Conservation (phyloP, 179 eudicot species). For the Beta corolliflora region DNA sequence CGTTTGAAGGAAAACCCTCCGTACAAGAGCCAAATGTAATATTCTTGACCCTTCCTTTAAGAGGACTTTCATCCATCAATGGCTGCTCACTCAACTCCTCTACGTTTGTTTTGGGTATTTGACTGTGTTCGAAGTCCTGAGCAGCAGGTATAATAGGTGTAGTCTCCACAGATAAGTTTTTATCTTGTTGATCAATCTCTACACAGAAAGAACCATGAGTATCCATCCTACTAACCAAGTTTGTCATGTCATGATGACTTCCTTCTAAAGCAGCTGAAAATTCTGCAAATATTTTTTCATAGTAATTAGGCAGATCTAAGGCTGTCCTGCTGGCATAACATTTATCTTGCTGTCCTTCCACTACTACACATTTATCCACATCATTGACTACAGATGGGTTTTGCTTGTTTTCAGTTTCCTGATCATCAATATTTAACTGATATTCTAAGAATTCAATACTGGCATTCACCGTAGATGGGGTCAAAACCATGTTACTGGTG, state of each 20-base stretch:
- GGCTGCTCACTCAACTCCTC: constrained; percentile 30
- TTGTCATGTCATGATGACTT: constrained; percentile 21
- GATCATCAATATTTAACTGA: constrained; percentile 27
- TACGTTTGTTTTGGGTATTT: constrained; percentile 26
- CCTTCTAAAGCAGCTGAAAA: constrained; percentile 28
- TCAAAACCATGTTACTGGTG: constrained; percentile 19
- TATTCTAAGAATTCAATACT: constrained; percentile 24
- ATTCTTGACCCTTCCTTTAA: constrained; percentile 26
- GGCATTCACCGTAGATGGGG: constrained; percentile 23
- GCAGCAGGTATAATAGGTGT: constrained; percentile 30
- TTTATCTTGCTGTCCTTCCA: constrained; percentile 20
- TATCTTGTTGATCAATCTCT: constrained; percentile 33
- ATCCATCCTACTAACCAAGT: constrained; percentile 16
- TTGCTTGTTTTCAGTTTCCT: constrained; percentile 24
- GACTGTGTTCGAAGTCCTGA: constrained; percentile 16
- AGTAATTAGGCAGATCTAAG: constrained; percentile 21
- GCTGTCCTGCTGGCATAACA: constrained; percentile 21
- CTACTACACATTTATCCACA: constrained; percentile 18
- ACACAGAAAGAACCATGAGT: constrained; percentile 18
- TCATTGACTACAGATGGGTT: constrained; percentile 12
- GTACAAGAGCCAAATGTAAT: constrained; percentile 17
- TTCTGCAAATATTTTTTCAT: constrained; percentile 19
- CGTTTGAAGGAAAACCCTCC: constrained; percentile 10
- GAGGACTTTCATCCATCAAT: constrained; percentile 20
- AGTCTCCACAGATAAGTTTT: constrained; percentile 24